Base-by-base conservation (phyloP, 805 yeast genomes). In the Helenozyma baotianmanensis region DNA sequence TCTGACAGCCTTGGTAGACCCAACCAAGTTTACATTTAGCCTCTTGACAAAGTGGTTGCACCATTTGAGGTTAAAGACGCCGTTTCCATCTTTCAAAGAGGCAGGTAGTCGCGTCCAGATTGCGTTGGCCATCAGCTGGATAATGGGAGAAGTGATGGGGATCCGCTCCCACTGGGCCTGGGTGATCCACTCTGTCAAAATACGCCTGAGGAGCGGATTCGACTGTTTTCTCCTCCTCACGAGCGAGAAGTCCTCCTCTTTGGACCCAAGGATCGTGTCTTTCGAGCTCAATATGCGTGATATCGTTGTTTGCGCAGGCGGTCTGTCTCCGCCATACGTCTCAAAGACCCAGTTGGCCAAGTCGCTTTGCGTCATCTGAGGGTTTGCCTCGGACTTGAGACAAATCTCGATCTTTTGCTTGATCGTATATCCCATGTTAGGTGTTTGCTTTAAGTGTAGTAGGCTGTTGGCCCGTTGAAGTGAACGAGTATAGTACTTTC, bases 251-350 rank as follows among this genome's bases (percentile, higher is more conserved):
- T 67, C 82, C 40, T 64, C 67, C 29, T 71, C 74, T 42, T 71
- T 71, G 18, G 72, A 47, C 1, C 78, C 67, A 10, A 74, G 62
- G 21, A 73, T 50, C 25, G 72, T 78, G 38, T 73, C 74, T 36
- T 76, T 76, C 33, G 74, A 70, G 24, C 79, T 73, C 36, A 79
- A 53, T 12, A 79, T 69, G 26, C 85, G 58, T 7, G 82, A 75
- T 4, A 79, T 77, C 2, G 85, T 79, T 2, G 84, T 80, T 46
- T 79, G 85, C 0, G 82, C 75, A 0, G 84, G 83, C 4, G 78
- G 70, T 42, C 61, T 73, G 1, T 59, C 51, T 2, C 76, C 58
- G 15, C 72, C 74, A 46, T 74, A 78, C 12, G 73, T 62, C 19
- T 62, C 55, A 50, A 71, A 70, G 1, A 83, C 83, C 85, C 85